Evolutionary conservation across 257 asterid species (phyloP).

Genomic region (Solanum acaule): DNA sequence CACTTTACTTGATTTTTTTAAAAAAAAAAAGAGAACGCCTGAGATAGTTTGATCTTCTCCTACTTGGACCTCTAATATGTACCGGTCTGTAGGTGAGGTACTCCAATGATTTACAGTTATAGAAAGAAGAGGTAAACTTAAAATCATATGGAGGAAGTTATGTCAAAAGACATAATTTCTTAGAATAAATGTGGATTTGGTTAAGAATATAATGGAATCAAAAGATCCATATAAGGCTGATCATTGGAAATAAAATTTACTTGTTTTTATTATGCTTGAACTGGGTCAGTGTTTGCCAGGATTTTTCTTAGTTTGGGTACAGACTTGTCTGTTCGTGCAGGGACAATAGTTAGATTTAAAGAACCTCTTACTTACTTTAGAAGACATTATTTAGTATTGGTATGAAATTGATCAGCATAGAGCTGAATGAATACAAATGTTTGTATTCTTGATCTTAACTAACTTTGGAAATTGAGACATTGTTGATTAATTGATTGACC

Average conservation of each 20-base stretch:
- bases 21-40: neutral
- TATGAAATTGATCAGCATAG: neutral
- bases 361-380: neutral
- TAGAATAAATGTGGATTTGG: neutral
- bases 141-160: neutral
- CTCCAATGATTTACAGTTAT: neutral
- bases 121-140: neutral
- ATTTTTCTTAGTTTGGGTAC: neutral
- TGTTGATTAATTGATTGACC: neutral
- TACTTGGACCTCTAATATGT: neutral
- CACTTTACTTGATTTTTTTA: neutral
- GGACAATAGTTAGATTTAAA: neutral
- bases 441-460: neutral
- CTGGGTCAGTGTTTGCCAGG: neutral
- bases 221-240: neutral
- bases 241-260: neutral
- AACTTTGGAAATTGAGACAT: neutral
- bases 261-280: neutral
- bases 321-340: neutral
- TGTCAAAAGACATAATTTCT: neutral
- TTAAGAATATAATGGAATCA: neutral
- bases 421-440: neutral
- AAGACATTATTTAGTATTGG: neutral
- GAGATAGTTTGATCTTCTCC: neutral
- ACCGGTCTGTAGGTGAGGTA: neutral